Base-by-base conservation (phyloP, 805 yeast genomes). In the Teunomyces cretensis region DNA sequence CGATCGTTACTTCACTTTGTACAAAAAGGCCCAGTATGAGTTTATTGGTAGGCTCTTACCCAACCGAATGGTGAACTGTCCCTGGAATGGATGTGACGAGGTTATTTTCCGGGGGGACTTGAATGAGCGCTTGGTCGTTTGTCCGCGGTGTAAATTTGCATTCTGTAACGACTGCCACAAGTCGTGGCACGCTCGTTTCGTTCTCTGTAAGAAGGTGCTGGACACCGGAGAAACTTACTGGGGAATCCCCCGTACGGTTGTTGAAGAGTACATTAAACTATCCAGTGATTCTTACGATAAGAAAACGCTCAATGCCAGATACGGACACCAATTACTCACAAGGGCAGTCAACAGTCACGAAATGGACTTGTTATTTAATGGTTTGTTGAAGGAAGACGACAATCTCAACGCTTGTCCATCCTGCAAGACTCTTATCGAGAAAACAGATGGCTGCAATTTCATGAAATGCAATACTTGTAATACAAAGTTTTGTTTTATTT, bases 361-460 rank as follows among this genome's bases (percentile, higher is more conserved):
- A 6, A 73, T 84, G 43, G 83, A 80, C 41, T 57, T 62, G 46
- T 49, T 76, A 19, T 72, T 82, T 52, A 68, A 73, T 33, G 65
- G 70, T 30, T 62, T 79, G 41, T 57, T 81, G 9, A 53, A 51
- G 9, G 68, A 70, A 8, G 72, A 68, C n/a, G 58, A 68, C 42
- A 42, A 33, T 12, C 17, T 47, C 19, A 28, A 32, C 7, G 40
- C 26, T 15, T 83, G 87, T 50, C 87, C 88, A 0, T 58, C 60
- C 3, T 83, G 87, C 54, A 57, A 60, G 12, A 54, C 73, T 2
- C 73, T 73, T 6, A 74, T 80, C 5, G 79, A 80, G 47, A 72
- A 79, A 46, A 64, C 74, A 17, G 86, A 81, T 51, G 88, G 87
- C 4, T 83, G 87, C 57, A 82, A 81, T 54, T 80, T 79, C 53